phyloP scores from a whole-genome alignment of 305 asterid genomes.

The Fraxinus latifolia region DNA sequence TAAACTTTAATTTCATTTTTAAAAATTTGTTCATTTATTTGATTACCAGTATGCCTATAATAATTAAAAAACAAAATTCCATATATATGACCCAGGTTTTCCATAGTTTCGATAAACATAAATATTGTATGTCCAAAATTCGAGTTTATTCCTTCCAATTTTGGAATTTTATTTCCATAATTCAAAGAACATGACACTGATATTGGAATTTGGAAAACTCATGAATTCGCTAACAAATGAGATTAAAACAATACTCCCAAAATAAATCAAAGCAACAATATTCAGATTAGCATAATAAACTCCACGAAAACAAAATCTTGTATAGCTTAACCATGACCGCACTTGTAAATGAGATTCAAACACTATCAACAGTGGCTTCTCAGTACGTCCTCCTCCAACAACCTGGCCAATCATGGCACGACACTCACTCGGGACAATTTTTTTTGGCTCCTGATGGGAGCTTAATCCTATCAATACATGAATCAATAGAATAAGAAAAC shows the following conservation, averaged over 20 bases:
- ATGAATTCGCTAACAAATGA: neutral
- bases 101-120: no score
- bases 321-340: neutral
- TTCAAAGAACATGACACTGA: neutral
- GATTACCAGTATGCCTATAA: no score
- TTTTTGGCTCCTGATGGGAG: slow-evolving; percentile 62
- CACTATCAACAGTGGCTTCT: slow-evolving; percentile 49
- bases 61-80: no score
- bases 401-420: slow-evolving; percentile 76
- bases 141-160: neutral
- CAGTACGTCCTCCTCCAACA: slow-evolving; percentile 80
- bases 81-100: no score
- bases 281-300: neutral
- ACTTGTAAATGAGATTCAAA: slow-evolving; percentile 7
- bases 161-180: neutral
- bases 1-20: no score
- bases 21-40: no score
- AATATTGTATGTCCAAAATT: neutral
- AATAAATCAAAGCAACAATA: neutral
- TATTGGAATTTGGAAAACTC: neutral
- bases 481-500: neutral
- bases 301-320: slow-evolving; percentile 7
- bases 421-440: slow-evolving; percentile 55
- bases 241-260: neutral
- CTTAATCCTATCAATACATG: slow-evolving; percentile 34